Evolutionary conservation across 2,329 filamentous ascomycete genomes (phyloP).

Genomic region (Hypocrella siamensis): DNA sequence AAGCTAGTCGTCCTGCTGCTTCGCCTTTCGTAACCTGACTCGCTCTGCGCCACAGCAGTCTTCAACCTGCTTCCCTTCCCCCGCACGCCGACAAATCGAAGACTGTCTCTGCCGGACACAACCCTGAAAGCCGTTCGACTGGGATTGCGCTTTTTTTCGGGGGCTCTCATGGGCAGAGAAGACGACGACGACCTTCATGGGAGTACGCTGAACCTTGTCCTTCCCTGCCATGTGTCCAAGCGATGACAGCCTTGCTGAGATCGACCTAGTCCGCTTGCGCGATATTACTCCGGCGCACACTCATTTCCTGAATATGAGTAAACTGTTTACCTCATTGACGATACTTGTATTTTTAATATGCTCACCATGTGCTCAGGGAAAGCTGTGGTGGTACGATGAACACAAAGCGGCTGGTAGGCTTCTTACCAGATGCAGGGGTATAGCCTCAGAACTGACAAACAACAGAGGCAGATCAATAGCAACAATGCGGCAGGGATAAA

Average conservation of each 20-base stretch:
- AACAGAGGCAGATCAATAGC: constrained; percentile 3
- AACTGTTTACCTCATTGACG: constrained; percentile 4
- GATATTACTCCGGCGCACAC: constrained; percentile 20
- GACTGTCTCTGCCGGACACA: too few species aligned
- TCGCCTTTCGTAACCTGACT: too few species aligned
- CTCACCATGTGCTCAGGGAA: constrained; percentile 11
- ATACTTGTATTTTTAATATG: background rate
- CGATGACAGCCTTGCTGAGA: constrained; percentile 1
- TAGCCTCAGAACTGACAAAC: background rate
- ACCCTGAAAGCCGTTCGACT: too few species aligned
- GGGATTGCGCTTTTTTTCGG: too few species aligned
- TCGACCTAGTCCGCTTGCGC: constrained; percentile 13
- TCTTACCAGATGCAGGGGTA: background rate
- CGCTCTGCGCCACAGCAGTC: too few species aligned
- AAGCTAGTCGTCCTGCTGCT: too few species aligned
- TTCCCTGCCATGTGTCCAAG: too few species aligned
- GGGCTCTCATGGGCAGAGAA: background rate
- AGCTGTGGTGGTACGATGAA: constrained; percentile 8
- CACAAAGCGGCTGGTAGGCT: constrained; percentile 11
- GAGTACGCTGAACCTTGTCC: constrained; percentile 11
- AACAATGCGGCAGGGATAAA: constrained; percentile 3
- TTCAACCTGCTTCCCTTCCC: too few species aligned
- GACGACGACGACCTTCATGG: constrained; percentile 9
- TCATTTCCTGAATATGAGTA: constrained; percentile 28
- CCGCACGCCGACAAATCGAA: too few species aligned